Conservation (phyloP, 108 stramenopile genomes). For the Nitzschia sp. region DNA sequence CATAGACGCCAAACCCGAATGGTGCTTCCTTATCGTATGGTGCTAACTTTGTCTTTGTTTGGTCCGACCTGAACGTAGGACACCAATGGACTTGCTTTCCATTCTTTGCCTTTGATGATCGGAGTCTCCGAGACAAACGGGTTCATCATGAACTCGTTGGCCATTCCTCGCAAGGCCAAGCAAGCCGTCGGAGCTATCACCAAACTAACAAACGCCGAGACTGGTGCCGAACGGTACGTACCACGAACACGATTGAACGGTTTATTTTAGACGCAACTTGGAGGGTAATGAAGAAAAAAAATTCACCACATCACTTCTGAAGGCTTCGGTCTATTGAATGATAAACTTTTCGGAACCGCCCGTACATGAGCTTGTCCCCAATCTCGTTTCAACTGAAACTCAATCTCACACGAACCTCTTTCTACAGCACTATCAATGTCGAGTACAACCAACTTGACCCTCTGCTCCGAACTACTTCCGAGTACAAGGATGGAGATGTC, state of each 20-base stretch:
- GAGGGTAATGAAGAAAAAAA: slow-evolving; percentile 27
- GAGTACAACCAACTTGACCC: slow-evolving; percentile 96
- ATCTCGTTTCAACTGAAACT: neutral
- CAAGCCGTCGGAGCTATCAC: slow-evolving; percentile 98
- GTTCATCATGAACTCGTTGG: slow-evolving; percentile 94
- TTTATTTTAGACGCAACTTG: too few species aligned
- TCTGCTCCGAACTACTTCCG: slow-evolving; percentile 78
- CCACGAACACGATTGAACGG: too few species aligned
- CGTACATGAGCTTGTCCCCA: neutral
- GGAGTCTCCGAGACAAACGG: slow-evolving; percentile 84
- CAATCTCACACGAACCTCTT: slow-evolving; percentile 3
- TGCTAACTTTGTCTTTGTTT: too few species aligned
- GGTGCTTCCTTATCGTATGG: neutral
- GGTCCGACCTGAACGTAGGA: too few species aligned
- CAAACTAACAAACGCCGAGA: slow-evolving; percentile 64
- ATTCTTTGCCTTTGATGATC: slow-evolving; percentile 87
- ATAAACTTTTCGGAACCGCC: slow-evolving; percentile 7
- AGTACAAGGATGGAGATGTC: slow-evolving; percentile 86
- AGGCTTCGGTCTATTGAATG: slow-evolving; percentile 7
- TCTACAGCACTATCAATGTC: slow-evolving; percentile 88
- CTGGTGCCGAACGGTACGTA: slow-evolving; percentile 46
- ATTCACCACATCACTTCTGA: slow-evolving; percentile 52
- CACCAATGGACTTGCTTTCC: slow-evolving; percentile 98
- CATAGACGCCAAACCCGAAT: too few species aligned
- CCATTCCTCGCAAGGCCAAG: slow-evolving; percentile 93